Evolutionary conservation across 257 asterid genomes (phyloP).

Genomic region (Penstemon newberryi): DNA sequence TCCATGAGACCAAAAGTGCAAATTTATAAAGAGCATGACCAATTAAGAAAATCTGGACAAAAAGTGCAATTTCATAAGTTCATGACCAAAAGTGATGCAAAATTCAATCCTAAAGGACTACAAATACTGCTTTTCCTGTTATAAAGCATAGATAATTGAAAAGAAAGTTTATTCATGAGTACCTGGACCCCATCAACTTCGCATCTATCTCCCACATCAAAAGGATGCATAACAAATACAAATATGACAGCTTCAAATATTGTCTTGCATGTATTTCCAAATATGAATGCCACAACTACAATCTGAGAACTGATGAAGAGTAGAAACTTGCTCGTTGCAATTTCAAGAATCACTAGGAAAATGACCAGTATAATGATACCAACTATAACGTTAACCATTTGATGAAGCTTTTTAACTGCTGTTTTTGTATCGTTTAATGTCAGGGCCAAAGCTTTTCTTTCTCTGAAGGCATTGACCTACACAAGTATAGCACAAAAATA

Average conservation of each 20-base stretch:
- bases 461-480: constrained; percentile 81
- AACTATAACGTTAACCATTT: constrained; percentile 64
- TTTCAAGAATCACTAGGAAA: constrained; percentile 62
- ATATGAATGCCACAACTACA: constrained; percentile 82
- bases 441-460: constrained; percentile 83
- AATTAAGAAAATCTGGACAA: no score
- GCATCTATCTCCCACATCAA: constrained; percentile 89
- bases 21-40: no score
- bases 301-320: constrained; percentile 84
- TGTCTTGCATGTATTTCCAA: constrained; percentile 87
- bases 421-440: constrained; percentile 90
- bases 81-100: no score
- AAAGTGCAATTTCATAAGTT: no score
- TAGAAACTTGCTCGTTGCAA: constrained; percentile 66
- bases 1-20: no score
- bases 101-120: no score
- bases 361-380: constrained; percentile 54
- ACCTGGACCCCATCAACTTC: constrained; percentile 87
- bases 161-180: neutral
- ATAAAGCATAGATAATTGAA: neutral
- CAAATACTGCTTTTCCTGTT: no score
- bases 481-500: neutral
- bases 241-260: constrained; percentile 78
- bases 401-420: constrained; percentile 82
- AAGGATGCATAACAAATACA: constrained; percentile 85